Conservation (phyloP, 2,329 filamentous ascomycete species). For the Cylindrodendrum hubeiense region DNA sequence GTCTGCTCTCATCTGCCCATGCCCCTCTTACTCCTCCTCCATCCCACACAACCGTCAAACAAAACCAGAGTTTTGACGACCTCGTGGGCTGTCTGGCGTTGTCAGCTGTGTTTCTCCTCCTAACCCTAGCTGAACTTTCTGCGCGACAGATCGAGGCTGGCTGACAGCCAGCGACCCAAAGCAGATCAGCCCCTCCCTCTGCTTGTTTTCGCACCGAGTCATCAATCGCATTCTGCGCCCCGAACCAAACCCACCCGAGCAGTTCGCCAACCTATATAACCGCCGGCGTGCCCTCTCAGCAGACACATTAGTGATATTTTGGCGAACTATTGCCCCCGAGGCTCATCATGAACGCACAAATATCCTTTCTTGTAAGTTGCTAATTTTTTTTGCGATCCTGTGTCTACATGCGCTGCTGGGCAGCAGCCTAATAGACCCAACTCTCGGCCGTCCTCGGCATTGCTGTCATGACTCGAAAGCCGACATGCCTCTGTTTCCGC, state of each 20-base stretch:
- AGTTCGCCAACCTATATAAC: slow-evolving; percentile 23
- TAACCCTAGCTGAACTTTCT: slow-evolving; percentile 36
- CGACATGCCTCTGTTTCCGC: not conserved
- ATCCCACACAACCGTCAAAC: not conserved
- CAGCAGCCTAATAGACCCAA: slow-evolving; percentile 1
- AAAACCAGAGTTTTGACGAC: slow-evolving; percentile 34
- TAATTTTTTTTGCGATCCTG: not conserved
- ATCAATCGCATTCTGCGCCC: not conserved
- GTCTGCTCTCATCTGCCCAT: slow-evolving; percentile 11
- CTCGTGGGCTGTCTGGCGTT: slow-evolving; percentile 17
- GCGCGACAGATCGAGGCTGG: slow-evolving; percentile 30
- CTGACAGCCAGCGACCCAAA: slow-evolving; percentile 36
- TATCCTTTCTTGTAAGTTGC: slow-evolving; percentile 67
- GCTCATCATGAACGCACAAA: slow-evolving; percentile 66
- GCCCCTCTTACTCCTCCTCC: not conserved
- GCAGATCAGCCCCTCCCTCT: slow-evolving; percentile 27
- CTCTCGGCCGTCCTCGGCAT: not conserved
- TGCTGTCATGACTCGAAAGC: slow-evolving; percentile 11
- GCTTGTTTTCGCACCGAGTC: slow-evolving; percentile 26
- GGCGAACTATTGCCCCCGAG: slow-evolving; percentile 16
- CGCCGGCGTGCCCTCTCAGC: not conserved
- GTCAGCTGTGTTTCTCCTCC: slow-evolving; percentile 29
- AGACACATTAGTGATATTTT: slow-evolving; percentile 2
- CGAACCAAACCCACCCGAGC: slow-evolving; percentile 17
- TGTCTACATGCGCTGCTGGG: not conserved